Percentiles rank a stretch among this genome's conserved stretches.
Conservation (phyloP, 1,139 yeast genomes). For the Starmera stellimalicola region DNA sequence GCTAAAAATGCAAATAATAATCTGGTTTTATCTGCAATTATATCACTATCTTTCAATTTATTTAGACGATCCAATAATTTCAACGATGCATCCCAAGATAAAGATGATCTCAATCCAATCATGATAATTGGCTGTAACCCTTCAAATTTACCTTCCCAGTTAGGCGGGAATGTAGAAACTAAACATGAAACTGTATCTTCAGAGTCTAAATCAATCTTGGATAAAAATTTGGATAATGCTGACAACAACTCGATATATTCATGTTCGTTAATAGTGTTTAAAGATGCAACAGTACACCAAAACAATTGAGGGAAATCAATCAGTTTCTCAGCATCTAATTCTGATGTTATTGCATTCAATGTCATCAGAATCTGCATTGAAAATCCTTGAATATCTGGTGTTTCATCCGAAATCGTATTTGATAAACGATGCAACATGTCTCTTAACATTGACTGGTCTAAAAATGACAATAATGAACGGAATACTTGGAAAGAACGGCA, state of each 20-base stretch:
- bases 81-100: slow-evolving; percentile 71
- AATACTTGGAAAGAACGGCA: slow-evolving; percentile 93
- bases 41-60: slow-evolving; percentile 58
- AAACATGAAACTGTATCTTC: slow-evolving; percentile 79
- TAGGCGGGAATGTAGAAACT: slow-evolving; percentile 81
- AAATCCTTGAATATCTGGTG: slow-evolving; percentile 88
- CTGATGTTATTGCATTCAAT: slow-evolving; percentile 82
- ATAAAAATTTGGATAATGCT: slow-evolving; percentile 70
- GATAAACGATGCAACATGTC: slow-evolving; percentile 93
- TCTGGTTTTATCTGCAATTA: slow-evolving; percentile 60
- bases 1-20: slow-evolving; percentile 65
- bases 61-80: slow-evolving; percentile 67
- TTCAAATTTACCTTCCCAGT: slow-evolving; percentile 92
- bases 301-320: slow-evolving; percentile 88
- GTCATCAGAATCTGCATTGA: slow-evolving; percentile 98
- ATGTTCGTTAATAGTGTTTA: slow-evolving; percentile 84
- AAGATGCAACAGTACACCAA: slow-evolving; percentile 93
- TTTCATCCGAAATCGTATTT: slow-evolving; percentile 84
- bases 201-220: slow-evolving; percentile 80
- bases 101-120: slow-evolving; percentile 75
- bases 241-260: slow-evolving; percentile 86
- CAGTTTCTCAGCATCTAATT: slow-evolving; percentile 65
- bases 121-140: slow-evolving; percentile 76
- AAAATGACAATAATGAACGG: slow-evolving; percentile 65
- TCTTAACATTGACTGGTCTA: slow-evolving; percentile 82